These are phyloP conservation scores for Fusarium oligoseptatum DNA, from an alignment of 2,329 filamentous ascomycete species.

Conservation along the genomic window DNA sequence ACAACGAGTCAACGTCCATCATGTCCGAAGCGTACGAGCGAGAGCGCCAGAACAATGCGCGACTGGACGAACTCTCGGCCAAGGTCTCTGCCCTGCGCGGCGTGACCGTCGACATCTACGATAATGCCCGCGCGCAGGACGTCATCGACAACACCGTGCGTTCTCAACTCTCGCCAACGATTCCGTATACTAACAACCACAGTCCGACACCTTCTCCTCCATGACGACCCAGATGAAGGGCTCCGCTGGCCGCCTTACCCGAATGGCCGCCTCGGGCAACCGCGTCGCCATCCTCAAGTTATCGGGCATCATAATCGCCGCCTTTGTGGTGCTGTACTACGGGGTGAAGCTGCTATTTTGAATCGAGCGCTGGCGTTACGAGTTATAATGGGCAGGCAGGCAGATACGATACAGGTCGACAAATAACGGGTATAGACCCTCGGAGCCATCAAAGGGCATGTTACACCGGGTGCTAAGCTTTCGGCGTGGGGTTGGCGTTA, in stretches of 20 bases:
- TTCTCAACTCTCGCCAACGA: not conserved
- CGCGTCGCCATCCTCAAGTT: conserved; percentile 92
- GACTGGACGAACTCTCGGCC: conserved; percentile 88
- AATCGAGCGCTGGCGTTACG: conserved; percentile 31
- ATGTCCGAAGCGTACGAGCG: conserved; percentile 86
- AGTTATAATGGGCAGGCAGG: not conserved
- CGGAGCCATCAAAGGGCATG: conserved; percentile 7
- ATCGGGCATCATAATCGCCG: conserved; percentile 81
- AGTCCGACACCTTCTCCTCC: conserved; percentile 92
- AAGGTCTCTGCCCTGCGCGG: conserved; percentile 94
- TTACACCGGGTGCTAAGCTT: conserved; percentile 18
- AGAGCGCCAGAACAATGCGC: conserved; percentile 93
- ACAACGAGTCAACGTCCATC: conserved; percentile 3
- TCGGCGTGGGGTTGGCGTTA: conserved; percentile 37
- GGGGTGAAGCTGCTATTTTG: conserved; percentile 73
- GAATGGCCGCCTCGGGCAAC: conserved; percentile 93
- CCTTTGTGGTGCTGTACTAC: conserved; percentile 83
- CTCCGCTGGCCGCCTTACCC: conserved; percentile 82
- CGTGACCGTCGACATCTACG: conserved; percentile 98
- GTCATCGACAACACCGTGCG: conserved; percentile 89
- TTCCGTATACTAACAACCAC: conserved; percentile 9
- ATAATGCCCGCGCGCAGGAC: conserved; percentile 89
- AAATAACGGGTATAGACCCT: conserved; percentile 1
- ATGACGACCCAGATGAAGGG: conserved; percentile 87
- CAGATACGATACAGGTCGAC: not conserved